These are phyloP conservation scores for Rhododendron henanense DNA, from an alignment of 148 eudicot genomes.

Conservation along the genomic window DNA sequence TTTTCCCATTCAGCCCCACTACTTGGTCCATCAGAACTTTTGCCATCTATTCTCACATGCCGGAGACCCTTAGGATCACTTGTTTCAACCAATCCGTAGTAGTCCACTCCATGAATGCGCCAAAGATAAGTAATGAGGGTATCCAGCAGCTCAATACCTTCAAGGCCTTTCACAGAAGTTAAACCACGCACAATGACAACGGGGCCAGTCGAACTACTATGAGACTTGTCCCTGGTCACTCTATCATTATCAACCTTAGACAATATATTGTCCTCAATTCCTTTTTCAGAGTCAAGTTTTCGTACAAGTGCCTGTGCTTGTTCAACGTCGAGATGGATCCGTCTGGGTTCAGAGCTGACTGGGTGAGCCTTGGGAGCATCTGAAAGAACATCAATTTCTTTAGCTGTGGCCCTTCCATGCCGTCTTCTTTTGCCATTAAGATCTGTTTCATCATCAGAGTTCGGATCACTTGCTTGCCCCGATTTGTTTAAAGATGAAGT, in stretches of 20 bases:
- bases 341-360: slow-evolving; percentile 72
- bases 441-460: slow-evolving; percentile 85
- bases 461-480: slow-evolving; percentile 69
- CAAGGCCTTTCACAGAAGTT: slow-evolving; percentile 81
- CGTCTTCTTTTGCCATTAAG: slow-evolving; percentile 66
- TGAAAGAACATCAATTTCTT: slow-evolving; percentile 56
- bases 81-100: slow-evolving; percentile 77
- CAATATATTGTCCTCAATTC: slow-evolving; percentile 82
- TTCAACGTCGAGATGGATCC: slow-evolving; percentile 75
- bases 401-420: slow-evolving; percentile 51
- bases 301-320: slow-evolving; percentile 73
- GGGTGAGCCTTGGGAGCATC: slow-evolving; percentile 87
- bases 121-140: slow-evolving; percentile 89
- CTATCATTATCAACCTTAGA: slow-evolving; percentile 70
- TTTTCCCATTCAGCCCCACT: slow-evolving; percentile 81
- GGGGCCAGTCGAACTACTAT: slow-evolving; percentile 79
- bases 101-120: slow-evolving; percentile 98
- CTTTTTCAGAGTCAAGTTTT: slow-evolving; percentile 88
- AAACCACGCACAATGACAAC: slow-evolving; percentile 78
- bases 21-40: slow-evolving; percentile 41
- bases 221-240: slow-evolving; percentile 69
- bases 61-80: slow-evolving; percentile 83
- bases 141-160: slow-evolving; percentile 90
- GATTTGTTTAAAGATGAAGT: slow-evolving; percentile 44
- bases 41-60: slow-evolving; percentile 81